Conservation (phyloP, 116 monocot genomes). For the Trichopus zeylanicus region DNA sequence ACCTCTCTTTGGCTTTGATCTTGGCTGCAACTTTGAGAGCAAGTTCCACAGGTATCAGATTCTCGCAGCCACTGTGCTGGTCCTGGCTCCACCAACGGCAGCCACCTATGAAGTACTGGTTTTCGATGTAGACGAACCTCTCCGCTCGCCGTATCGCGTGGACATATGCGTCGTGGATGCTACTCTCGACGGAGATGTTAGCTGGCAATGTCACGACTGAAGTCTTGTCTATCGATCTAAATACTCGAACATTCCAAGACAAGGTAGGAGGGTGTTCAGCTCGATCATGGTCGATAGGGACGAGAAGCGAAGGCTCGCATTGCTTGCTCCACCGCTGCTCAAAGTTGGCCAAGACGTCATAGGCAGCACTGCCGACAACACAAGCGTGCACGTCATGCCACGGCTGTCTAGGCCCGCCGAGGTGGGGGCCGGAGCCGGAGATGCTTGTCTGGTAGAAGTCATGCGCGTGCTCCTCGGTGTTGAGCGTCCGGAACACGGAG, state of each 20-base stretch:
- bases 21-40: conserved; percentile 64
- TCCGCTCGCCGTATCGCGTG: conserved; percentile 37
- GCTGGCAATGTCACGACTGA: conserved; percentile 5
- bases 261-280: not conserved
- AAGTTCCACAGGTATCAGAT: conserved; percentile 44
- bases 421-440: conserved; percentile 7
- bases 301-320: conserved; percentile 25
- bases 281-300: not conserved
- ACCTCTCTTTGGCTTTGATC: conserved; percentile 36
- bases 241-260: conserved; percentile 30
- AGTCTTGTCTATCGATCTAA: conserved; percentile 41
- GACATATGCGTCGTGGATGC: conserved; percentile 54
- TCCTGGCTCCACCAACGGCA: conserved; percentile 37
- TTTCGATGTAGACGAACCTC: conserved; percentile 53
- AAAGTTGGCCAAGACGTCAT: conserved; percentile 43
- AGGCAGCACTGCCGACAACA: conserved; percentile 27
- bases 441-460: conserved; percentile 54
- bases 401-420: conserved; percentile 47
- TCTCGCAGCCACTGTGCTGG: conserved; percentile 30
- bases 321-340: conserved; percentile 49
- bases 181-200: conserved; percentile 12
- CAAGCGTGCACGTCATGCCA: conserved; percentile 56
- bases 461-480: conserved; percentile 10
- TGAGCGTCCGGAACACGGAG: conserved; percentile 35
- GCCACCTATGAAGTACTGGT: conserved; percentile 55